A percentile compares a stretch with the other conserved stretches of the same genome.
Evolutionary conservation across 192 early-diverging fungal species (phyloP).

Genomic region (Coemansia aciculifera): DNA sequence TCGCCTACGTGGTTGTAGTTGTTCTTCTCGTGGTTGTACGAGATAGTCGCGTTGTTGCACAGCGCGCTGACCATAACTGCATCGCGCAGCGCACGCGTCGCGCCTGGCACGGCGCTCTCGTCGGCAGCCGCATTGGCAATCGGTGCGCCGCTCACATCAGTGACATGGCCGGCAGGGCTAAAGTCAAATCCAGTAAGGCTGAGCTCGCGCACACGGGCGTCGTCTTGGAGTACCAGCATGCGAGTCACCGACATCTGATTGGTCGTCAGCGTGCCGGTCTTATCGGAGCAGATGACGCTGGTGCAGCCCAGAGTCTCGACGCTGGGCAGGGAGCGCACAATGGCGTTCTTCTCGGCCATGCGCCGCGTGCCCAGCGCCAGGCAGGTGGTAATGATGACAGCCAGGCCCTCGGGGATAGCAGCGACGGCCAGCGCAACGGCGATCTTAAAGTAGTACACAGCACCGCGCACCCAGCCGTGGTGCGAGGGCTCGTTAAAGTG

Average conservation of each 20-base stretch:
- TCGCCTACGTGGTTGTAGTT: constrained; percentile 84
- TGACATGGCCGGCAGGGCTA: constrained; percentile 75
- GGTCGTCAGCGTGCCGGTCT: constrained; percentile 98
- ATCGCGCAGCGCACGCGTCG: constrained; percentile 60
- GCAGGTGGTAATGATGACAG: constrained; percentile 98
- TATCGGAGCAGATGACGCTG: constrained; percentile 98
- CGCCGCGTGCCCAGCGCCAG: constrained; percentile 95
- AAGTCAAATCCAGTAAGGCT: constrained; percentile 84
- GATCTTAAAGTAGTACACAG: constrained; percentile 99
- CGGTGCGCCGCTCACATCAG: constrained; percentile 49
- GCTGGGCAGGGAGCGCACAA: constrained; percentile 87
- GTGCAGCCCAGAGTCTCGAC: constrained; percentile 99
- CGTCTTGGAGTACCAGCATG: constrained; percentile 39
- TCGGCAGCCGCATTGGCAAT: constrained; percentile 59
- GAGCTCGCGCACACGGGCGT: constrained; percentile 61
- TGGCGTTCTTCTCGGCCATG: constrained; percentile 95
- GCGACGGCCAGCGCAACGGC: constrained; percentile 98
- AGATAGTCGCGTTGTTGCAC: constrained; percentile 89
- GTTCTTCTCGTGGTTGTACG: constrained; percentile 71
- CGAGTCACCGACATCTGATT: constrained; percentile 95
- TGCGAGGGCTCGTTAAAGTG: constrained; percentile 91
- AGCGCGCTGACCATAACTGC: constrained; percentile 66
- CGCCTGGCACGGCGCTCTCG: constrained; percentile 64
- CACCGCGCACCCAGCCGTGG: constrained; percentile 92
- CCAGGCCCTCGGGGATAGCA: constrained; percentile 97